phyloP scores from a whole-genome alignment of 176 grass and related monocot species.

The Eremochloa ophiuroides region DNA sequence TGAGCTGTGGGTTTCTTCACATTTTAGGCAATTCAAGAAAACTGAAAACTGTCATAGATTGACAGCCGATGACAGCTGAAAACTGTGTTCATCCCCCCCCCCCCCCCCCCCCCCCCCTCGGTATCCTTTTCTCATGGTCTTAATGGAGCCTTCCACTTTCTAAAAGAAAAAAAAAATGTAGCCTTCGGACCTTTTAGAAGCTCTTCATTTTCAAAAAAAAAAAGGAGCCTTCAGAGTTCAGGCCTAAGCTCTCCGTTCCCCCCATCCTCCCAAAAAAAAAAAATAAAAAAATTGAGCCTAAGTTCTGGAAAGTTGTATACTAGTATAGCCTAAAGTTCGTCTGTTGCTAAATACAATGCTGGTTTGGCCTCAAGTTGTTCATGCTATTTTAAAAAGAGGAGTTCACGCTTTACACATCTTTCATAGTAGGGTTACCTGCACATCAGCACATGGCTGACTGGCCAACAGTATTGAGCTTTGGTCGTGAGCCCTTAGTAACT shows the following conservation, averaged over 20 bases:
- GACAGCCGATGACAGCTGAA: background rate
- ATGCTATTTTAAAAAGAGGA: background rate
- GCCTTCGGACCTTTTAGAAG: no score
- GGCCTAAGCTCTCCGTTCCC: background rate
- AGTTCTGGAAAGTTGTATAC: background rate
- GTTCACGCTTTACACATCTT: background rate
- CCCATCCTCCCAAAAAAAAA: no score
- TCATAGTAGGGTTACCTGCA: background rate
- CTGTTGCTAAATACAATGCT: background rate
- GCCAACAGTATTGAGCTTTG: conserved; percentile 18
- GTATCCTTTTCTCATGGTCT: background rate
- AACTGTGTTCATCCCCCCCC: background rate
- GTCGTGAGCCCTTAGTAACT: conserved; percentile 2
- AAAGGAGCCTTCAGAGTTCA: background rate
- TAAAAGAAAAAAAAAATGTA: no score
- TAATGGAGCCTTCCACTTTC: background rate
- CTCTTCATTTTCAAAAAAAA: background rate
- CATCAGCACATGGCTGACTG: background rate
- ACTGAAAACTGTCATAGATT: background rate
- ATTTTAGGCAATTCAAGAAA: background rate
- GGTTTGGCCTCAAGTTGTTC: conserved; percentile 14
- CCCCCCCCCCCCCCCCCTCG: background rate
- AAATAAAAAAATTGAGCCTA: background rate
- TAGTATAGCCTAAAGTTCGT: background rate
- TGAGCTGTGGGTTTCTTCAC: background rate